These are phyloP conservation scores for Cardiospermum halicacabum DNA, from an alignment of 345 rosid genomes.

Conservation along the genomic window DNA sequence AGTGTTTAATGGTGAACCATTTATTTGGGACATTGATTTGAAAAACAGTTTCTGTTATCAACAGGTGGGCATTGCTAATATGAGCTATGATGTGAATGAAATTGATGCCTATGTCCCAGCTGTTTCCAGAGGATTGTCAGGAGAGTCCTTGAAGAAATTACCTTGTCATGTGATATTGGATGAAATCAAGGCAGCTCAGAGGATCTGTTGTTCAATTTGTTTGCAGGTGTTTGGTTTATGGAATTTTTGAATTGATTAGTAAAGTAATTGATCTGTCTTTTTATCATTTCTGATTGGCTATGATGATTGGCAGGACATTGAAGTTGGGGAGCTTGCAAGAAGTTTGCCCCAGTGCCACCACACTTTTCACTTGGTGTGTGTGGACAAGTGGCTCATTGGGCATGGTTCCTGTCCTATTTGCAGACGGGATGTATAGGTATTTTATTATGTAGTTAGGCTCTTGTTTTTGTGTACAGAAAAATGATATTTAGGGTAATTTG, in stretches of 20 bases:
- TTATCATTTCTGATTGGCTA: neutral
- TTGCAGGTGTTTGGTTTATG: constrained; percentile 45
- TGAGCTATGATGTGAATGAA: constrained; percentile 35
- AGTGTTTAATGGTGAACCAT: neutral
- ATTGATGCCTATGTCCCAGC: constrained; percentile 33
- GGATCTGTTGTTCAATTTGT: constrained; percentile 63
- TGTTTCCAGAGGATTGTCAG: constrained; percentile 53
- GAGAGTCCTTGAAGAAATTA: constrained; percentile 52
- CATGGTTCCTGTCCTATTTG: constrained; percentile 77
- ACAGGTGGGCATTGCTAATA: constrained; percentile 44
- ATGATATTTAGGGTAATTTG: neutral
- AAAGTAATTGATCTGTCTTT: neutral
- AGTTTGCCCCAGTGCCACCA: constrained; percentile 66
- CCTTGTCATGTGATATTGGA: constrained; percentile 57
- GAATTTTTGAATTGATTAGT: neutral
- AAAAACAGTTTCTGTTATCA: constrained; percentile 5
- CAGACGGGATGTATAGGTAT: constrained; percentile 49
- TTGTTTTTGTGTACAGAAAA: constrained; percentile 8
- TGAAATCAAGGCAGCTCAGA: constrained; percentile 40
- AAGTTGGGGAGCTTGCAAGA: constrained; percentile 58
- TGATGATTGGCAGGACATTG: constrained; percentile 40
- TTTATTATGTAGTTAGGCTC: neutral
- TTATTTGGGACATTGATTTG: neutral
- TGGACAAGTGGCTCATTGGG: constrained; percentile 73
- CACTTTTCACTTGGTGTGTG: constrained; percentile 71